Conservation (phyloP, 108 stramenopile genomes). For the Skeletonema menzelii region DNA sequence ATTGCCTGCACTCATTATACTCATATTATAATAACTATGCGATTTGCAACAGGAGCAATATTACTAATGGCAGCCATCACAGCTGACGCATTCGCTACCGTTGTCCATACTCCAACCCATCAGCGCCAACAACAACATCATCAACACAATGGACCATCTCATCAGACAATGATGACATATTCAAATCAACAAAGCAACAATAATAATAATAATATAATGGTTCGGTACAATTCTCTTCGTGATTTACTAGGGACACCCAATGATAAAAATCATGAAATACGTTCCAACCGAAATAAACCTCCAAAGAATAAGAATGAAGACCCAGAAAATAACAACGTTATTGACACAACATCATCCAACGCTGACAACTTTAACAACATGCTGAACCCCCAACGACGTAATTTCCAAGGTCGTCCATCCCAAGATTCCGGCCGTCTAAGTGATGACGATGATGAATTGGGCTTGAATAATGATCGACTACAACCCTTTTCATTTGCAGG, state of each 20-base stretch:
- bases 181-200: too few species aligned
- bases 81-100: too few species aligned
- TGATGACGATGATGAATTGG: constrained; percentile 15
- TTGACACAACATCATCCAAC: background rate
- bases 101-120: too few species aligned
- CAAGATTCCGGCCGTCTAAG: background rate
- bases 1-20: too few species aligned
- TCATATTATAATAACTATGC: too few species aligned
- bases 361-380: background rate
- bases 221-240: background rate
- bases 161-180: too few species aligned
- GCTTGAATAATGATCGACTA: constrained; percentile 23
- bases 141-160: too few species aligned
- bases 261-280: background rate
- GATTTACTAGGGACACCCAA: background rate
- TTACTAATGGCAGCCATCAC: too few species aligned
- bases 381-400: background rate
- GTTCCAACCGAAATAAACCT: background rate
- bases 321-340: background rate
- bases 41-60: too few species aligned
- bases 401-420: background rate
- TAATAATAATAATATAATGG: background rate
- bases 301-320: background rate
- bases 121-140: too few species aligned
- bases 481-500: constrained; percentile 19